These are phyloP conservation scores for Vigna mungo DNA, from an alignment of 306 rosid genomes.

Conservation along the genomic window DNA sequence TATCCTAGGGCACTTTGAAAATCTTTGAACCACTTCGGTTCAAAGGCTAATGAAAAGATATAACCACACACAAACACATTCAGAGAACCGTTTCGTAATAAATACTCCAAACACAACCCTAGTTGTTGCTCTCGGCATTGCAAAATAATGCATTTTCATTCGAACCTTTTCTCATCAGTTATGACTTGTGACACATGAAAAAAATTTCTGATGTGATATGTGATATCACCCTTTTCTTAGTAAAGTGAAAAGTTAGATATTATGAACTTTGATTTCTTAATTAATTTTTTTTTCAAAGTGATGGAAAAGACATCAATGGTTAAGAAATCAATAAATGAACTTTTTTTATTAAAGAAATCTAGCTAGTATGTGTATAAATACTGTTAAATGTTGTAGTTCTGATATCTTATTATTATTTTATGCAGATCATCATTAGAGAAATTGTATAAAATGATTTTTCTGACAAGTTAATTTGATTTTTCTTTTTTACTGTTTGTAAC, in stretches of 20 bases:
- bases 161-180: neutral
- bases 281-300: neutral
- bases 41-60: conserved; percentile 48
- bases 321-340: neutral
- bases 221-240: neutral
- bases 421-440: neutral
- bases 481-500: neutral
- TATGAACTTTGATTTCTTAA: neutral
- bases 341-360: neutral
- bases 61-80: neutral
- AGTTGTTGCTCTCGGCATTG: neutral
- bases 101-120: neutral
- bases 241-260: conserved; percentile 12
- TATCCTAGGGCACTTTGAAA: conserved; percentile 42
- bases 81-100: conserved; percentile 35
- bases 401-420: neutral
- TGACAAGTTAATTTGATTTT: neutral
- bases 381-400: neutral
- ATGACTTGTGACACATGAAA: neutral
- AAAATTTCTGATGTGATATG: neutral
- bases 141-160: neutral
- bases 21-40: conserved; percentile 39
- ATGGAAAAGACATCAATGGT: too few relatives aligned
- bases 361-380: neutral
- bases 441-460: neutral